Evolutionary conservation across 164 flowering plant species (phyloP).

Genomic region (Umbilicus rupestris): DNA sequence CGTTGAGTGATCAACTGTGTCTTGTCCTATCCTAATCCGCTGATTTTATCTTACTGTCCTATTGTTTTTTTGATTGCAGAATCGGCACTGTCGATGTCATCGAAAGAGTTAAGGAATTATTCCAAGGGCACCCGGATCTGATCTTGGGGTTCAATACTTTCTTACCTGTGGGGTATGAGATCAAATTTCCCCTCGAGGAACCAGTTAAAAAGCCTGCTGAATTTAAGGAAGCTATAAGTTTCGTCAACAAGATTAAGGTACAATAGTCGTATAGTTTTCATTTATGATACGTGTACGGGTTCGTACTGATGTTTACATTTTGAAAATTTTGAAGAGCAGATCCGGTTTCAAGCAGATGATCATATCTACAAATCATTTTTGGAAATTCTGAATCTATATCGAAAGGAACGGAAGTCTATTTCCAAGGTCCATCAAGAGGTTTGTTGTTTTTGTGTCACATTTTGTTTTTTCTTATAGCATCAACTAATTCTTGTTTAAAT

Average conservation of each 20-base stretch:
- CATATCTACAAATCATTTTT: constrained; percentile 76
- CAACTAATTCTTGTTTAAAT: neutral
- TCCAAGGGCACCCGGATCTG: constrained; percentile 64
- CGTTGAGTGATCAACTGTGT: neutral
- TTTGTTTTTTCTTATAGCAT: neutral
- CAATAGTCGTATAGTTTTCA: neutral
- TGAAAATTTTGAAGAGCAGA: constrained; percentile 30
- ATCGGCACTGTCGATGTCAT: constrained; percentile 69
- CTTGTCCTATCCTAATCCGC: neutral
- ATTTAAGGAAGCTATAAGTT: constrained; percentile 76
- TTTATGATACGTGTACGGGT: neutral
- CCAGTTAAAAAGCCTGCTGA: constrained; percentile 62
- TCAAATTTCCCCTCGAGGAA: constrained; percentile 65
- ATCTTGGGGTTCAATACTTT: constrained; percentile 93
- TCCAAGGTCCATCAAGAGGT: constrained; percentile 76
- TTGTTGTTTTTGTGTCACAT: constrained; percentile 1
- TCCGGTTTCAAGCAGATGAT: constrained; percentile 73
- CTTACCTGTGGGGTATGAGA: constrained; percentile 85
- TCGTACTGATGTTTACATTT: neutral
- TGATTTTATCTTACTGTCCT: neutral
- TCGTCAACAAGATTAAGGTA: constrained; percentile 86
- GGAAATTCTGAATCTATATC: constrained; percentile 74
- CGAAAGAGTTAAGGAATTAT: constrained; percentile 71
- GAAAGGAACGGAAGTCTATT: constrained; percentile 70
- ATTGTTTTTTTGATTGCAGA: constrained; percentile 29